phyloP scores from a whole-genome alignment of 176 grass and related monocot species.

The Aegilops umbellulata region DNA sequence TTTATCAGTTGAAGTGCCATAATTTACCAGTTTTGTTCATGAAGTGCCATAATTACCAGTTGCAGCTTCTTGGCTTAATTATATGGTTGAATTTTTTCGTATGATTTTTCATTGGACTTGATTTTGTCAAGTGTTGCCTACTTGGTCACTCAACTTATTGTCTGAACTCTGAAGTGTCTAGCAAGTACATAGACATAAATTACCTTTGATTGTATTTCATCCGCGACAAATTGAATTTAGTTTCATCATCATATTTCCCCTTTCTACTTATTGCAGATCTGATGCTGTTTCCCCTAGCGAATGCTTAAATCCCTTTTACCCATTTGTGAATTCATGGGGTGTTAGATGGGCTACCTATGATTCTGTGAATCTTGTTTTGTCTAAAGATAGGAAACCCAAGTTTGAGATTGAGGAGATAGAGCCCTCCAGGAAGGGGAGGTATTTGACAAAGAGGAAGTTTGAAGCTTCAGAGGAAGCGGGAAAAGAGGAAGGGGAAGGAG shows the following conservation, averaged over 20 bases:
- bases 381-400: slow-evolving; percentile 63
- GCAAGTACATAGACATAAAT: neutral
- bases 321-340: slow-evolving; percentile 22
- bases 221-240: neutral
- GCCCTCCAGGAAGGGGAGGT: slow-evolving; percentile 63
- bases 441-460: slow-evolving; percentile 72
- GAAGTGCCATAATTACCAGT: neutral
- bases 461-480: slow-evolving; percentile 73
- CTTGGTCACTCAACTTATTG: neutral
- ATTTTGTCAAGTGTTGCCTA: neutral
- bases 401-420: slow-evolving; percentile 79
- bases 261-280: slow-evolving; percentile 31
- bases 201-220: neutral
- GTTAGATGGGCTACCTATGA: slow-evolving; percentile 52
- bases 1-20: neutral
- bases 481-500: slow-evolving; percentile 65
- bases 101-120: neutral
- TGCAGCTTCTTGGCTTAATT: neutral
- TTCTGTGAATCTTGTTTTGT: slow-evolving; percentile 72
- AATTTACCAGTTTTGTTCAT: neutral
- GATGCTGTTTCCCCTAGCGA: slow-evolving; percentile 18
- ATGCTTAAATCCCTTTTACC: slow-evolving; percentile 11
- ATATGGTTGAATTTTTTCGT: too few species aligned
- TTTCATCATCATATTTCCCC: slow-evolving; percentile 7
- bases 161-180: neutral